Conservation (phyloP, 371 early-diverging fungal genomes). For the Coemansia sp. region DNA sequence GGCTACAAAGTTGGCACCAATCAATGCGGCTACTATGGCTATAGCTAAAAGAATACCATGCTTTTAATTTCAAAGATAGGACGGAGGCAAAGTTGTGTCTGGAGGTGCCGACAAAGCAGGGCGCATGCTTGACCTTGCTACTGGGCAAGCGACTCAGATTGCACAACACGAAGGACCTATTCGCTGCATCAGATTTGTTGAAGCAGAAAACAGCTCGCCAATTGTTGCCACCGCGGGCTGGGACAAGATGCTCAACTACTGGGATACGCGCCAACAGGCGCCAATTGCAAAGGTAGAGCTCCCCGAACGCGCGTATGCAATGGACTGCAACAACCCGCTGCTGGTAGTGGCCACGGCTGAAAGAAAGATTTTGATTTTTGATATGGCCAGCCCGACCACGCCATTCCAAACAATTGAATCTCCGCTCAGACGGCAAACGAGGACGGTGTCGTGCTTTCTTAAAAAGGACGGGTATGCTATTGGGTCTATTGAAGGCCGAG, state of each 20-base stretch:
- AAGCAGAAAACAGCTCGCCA: conserved; percentile 55
- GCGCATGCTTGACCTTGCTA: conserved; percentile 72
- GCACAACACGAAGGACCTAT: conserved; percentile 84
- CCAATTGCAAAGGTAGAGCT: conserved; percentile 73
- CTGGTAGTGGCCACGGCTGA: conserved; percentile 83
- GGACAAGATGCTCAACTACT: conserved; percentile 96
- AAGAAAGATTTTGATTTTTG: conserved; percentile 71
- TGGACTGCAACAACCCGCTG: conserved; percentile 75
- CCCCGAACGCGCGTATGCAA: conserved; percentile 83
- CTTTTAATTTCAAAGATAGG: conserved; percentile 54
- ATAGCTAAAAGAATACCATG: not conserved
- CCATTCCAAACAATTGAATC: conserved; percentile 72
- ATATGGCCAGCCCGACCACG: conserved; percentile 74
- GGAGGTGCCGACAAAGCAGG: conserved; percentile 87
- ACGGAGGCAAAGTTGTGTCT: conserved; percentile 82
- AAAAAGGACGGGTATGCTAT: conserved; percentile 81
- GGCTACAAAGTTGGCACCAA: too few species aligned
- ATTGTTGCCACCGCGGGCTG: conserved; percentile 90
- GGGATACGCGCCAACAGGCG: conserved; percentile 80
- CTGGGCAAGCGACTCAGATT: conserved; percentile 74
- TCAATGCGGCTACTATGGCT: not conserved
- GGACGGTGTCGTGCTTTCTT: conserved; percentile 75
- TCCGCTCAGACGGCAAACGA: conserved; percentile 86
- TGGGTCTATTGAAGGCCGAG: conserved; percentile 91
- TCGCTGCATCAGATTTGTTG: conserved; percentile 69